Percentiles rank a stretch among this genome's conserved stretches.
These are phyloP conservation scores for Cocos nucifera DNA, from an alignment of 176 grass and related monocot species.

Conservation along the genomic window DNA sequence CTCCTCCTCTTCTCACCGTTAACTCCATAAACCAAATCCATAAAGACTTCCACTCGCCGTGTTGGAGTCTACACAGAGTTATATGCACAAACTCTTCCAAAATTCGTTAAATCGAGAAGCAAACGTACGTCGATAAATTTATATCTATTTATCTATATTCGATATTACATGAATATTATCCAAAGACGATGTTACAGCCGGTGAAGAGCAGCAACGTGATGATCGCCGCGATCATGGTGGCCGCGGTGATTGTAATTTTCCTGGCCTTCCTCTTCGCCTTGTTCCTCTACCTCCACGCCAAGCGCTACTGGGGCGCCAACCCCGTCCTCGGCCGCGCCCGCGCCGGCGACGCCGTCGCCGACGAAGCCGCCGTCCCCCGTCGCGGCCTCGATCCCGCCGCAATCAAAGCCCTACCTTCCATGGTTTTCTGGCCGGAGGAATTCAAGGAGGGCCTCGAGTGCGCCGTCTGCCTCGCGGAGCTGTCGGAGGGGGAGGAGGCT, in stretches of 20 bases:
- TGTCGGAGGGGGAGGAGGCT: slow-evolving; percentile 34
- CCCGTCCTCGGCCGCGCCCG: slow-evolving; percentile 19
- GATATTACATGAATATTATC: too few species aligned
- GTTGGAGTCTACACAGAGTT: too few species aligned
- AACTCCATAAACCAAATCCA: too few species aligned
- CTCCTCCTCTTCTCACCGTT: too few species aligned
- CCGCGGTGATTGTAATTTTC: slow-evolving; percentile 35
- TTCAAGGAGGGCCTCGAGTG: slow-evolving; percentile 35
- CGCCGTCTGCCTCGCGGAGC: slow-evolving; percentile 62
- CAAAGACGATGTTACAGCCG: too few species aligned
- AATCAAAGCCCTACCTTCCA: slow-evolving; percentile 20
- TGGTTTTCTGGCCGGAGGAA: slow-evolving; percentile 15
- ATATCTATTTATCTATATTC: too few species aligned
- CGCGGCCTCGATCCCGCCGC: slow-evolving; percentile 30
- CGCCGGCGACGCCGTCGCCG: slow-evolving; percentile 9
- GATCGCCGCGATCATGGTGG: slow-evolving; percentile 15
- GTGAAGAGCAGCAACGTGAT: not conserved
- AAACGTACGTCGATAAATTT: too few species aligned
- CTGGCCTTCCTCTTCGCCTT: slow-evolving; percentile 53
- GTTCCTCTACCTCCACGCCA: slow-evolving; percentile 64
- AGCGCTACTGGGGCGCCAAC: slow-evolving; percentile 41
- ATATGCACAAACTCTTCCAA: too few species aligned
- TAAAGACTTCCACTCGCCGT: too few species aligned
- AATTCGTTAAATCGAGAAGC: too few species aligned
- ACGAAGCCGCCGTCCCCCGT: slow-evolving; percentile 10